Percentiles rank a stretch among this genome's conserved stretches.
Conservation (phyloP, 2,329 filamentous ascomycete genomes). For the Cordyceps fumosorosea region DNA sequence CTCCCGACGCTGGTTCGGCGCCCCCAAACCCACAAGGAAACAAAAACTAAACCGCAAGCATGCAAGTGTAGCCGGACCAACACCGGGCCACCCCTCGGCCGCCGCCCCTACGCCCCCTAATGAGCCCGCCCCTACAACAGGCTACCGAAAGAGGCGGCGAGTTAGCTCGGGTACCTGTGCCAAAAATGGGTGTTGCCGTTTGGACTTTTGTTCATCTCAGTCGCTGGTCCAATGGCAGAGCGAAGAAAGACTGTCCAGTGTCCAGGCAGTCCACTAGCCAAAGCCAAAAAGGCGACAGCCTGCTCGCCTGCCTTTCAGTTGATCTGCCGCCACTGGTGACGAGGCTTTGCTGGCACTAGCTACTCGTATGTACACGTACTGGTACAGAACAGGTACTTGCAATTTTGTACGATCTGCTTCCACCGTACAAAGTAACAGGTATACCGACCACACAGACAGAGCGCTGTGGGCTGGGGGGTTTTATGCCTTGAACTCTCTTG, state of each 20-base stretch:
- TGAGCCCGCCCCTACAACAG: conserved; percentile 6
- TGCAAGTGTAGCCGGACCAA: conserved; percentile 7
- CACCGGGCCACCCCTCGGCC: conserved; percentile 9
- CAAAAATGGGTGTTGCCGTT: conserved; percentile 3
- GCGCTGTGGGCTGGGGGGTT: too few species aligned
- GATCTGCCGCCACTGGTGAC: too few species aligned
- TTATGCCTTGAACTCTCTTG: too few species aligned
- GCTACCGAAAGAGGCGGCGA: too few species aligned
- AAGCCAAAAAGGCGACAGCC: not conserved
- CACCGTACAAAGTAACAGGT: not conserved
- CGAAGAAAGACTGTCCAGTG: not conserved
- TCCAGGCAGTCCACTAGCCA: not conserved
- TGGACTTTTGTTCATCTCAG: not conserved
- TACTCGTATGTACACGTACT: too few species aligned
- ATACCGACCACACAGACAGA: not conserved
- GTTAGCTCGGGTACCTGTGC: conserved; percentile 11
- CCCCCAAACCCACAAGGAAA: conserved; percentile 5
- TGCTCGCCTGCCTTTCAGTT: not conserved
- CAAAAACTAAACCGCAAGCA: conserved; percentile 4
- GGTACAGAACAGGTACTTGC: too few species aligned
- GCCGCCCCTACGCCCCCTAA: too few species aligned
- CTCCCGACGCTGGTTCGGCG: conserved; percentile 6
- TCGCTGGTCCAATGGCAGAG: not conserved
- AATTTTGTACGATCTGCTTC: not conserved
- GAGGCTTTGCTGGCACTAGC: too few species aligned